Percentiles rank a stretch among this genome's conserved stretches.
phyloP scores from a whole-genome alignment of 2,329 filamentous ascomycete species.

The Fusarium nygamai region DNA sequence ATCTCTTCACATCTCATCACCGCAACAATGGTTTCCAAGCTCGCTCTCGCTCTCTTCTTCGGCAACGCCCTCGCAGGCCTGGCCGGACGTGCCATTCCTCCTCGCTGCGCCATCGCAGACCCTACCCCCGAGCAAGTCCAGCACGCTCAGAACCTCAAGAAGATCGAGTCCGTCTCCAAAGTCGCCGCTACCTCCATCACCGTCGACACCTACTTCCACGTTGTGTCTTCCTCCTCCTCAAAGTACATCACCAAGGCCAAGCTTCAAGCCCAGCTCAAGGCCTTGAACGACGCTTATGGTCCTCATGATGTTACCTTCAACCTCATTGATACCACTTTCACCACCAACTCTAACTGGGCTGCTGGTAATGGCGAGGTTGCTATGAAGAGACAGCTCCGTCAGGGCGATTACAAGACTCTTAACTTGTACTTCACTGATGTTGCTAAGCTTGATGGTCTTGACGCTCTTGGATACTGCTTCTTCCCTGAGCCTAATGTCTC shows the following conservation, averaged over 20 bases:
- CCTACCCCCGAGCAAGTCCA: constrained; percentile 21
- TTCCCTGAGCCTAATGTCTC: constrained; percentile 49
- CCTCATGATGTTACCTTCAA: constrained; percentile 57
- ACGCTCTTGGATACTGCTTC: constrained; percentile 55
- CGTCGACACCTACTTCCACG: constrained; percentile 41
- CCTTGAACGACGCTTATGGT: constrained; percentile 57
- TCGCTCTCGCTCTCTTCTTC: constrained; percentile 11
- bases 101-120: constrained; percentile 21
- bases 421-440: constrained; percentile 48
- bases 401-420: constrained; percentile 55
- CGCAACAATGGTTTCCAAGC: constrained; percentile 27
- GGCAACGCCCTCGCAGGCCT: constrained; percentile 19
- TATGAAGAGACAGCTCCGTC: constrained; percentile 58
- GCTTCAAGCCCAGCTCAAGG: constrained; percentile 51
- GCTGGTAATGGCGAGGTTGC: constrained; percentile 50
- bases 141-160: constrained; percentile 6
- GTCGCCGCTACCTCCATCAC: constrained; percentile 15
- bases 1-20: background rate
- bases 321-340: constrained; percentile 54
- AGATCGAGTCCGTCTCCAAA: constrained; percentile 11
- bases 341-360: constrained; percentile 60
- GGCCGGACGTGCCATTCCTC: background rate
- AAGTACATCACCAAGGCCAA: constrained; percentile 35
- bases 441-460: constrained; percentile 22
- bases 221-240: constrained; percentile 33